phyloP scores from a whole-genome alignment of 768 basidiomycete species.

The Floccularia luteovirens region DNA sequence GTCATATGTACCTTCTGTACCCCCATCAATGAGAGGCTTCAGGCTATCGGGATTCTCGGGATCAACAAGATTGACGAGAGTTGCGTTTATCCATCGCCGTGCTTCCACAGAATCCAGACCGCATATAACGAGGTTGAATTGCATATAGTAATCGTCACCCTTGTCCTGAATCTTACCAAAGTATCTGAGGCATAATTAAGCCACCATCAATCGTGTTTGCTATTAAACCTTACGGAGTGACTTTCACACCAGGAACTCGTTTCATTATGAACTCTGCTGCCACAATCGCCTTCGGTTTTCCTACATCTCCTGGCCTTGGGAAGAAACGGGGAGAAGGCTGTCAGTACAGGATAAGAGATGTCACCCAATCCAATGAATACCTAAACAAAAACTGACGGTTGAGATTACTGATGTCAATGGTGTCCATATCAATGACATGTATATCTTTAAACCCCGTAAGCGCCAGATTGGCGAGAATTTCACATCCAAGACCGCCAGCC shows the following conservation, averaged over 20 bases:
- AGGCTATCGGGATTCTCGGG: constrained; percentile 87
- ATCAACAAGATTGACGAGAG: constrained; percentile 91
- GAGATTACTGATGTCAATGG: constrained; percentile 97
- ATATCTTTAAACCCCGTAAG: constrained; percentile 97
- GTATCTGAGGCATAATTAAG: constrained; percentile 45
- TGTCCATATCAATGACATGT: constrained; percentile 99
- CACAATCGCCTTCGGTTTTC: constrained; percentile 86
- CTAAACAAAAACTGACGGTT: constrained; percentile 98
- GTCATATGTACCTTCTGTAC: constrained; percentile 79
- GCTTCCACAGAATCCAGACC: constrained; percentile 97
- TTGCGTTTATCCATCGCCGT: constrained; percentile 97
- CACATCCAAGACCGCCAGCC: constrained; percentile 94
- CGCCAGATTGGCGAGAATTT: constrained; percentile 95
- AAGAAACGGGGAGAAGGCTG: constrained; percentile 3
- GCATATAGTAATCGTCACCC: constrained; percentile 88
- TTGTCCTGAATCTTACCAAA: constrained; percentile 99
- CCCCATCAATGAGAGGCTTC: constrained; percentile 97
- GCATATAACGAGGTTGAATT: constrained; percentile 95
- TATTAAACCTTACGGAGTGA: constrained; percentile 71
- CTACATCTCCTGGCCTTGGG: constrained; percentile 79
- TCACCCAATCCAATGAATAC: constrained; percentile 29
- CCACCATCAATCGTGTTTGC: background rate
- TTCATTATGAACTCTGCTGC: constrained; percentile 98
- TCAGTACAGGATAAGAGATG: no score
- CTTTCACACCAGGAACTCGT: constrained; percentile 91